Base-by-base conservation (phyloP, 345 rosid species). In the Brassica juncea region DNA sequence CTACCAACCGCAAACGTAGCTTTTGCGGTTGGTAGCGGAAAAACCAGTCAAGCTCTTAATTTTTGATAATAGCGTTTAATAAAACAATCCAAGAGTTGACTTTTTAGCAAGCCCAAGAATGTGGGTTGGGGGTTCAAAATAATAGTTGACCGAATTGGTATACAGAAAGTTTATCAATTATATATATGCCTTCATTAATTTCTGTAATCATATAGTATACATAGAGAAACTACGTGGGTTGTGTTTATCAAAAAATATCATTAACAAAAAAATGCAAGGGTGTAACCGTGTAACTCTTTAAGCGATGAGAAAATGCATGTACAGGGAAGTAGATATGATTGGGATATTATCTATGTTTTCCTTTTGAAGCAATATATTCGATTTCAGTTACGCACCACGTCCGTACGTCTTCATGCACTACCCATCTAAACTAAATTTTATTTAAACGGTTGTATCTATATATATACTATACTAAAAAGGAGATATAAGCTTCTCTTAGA, bases 381-480 rank as follows among this genome's bases (percentile, higher is more conserved):
- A 32, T 19, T 70, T 61, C 39, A 61, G 32, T 70, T 31, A 32
- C 62, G n/a, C 21, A 34, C 58, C 19, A 61, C 75, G 65, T 70
- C 75, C 75, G 71, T 70, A 70, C 75, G 16, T 54, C 57, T 5
- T 27, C 70, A 61, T 23, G 60, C 47, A 76, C 14, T 42, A 67
- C 42, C 58, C 31, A 28, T 28, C 31, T 28, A 3, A 28, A 28
- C 31, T 28, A 28, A 28, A 28, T 28, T 28, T 28, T 10, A 39
- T 39, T 9, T 39, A 39, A 10, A 42, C 11, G 49, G 11, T 15
- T 47, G 54, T 12, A 47, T n/a, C n/a, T n/a, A n/a, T n/a, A n/a
- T n/a, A n/a, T n/a, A n/a, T n/a, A n/a, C n/a, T n/a, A n/a, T n/a
- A n/a, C n/a, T n/a, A n/a, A n/a, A n/a, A n/a, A n/a, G n/a, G n/a